Evolutionary conservation across 1,139 yeast species (phyloP).

Genomic region (Pichia sp.): DNA sequence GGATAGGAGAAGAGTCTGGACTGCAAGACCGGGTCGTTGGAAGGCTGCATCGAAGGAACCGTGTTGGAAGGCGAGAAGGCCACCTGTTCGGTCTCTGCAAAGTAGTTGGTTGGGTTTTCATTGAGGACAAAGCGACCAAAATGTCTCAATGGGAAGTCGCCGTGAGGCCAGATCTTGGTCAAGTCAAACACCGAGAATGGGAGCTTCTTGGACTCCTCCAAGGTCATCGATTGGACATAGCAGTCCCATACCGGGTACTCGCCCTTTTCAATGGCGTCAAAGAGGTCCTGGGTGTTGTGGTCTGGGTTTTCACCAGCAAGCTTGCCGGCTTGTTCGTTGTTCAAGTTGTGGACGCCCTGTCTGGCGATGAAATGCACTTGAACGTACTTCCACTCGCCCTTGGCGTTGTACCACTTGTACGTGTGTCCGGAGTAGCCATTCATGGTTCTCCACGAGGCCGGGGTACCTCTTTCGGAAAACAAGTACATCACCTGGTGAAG

Average conservation of each 20-base stretch:
- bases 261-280: constrained; percentile 53
- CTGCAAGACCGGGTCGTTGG: constrained; percentile 85
- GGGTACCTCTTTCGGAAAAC: constrained; percentile 73
- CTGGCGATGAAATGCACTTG: constrained; percentile 62
- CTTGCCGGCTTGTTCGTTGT: constrained; percentile 53
- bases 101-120: constrained; percentile 72
- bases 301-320: constrained; percentile 62
- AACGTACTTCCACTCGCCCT: constrained; percentile 62
- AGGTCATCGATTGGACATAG: constrained; percentile 70
- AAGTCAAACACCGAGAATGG: constrained; percentile 62
- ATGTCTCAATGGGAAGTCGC: constrained; percentile 68
- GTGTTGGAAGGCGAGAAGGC: constrained; percentile 82
- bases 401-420: constrained; percentile 61
- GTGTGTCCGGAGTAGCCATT: constrained; percentile 77
- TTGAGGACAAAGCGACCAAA: constrained; percentile 68
- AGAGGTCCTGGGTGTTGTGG: constrained; percentile 54
- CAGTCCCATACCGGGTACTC: constrained; percentile 62
- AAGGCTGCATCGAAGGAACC: constrained; percentile 78
- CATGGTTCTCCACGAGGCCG: constrained; percentile 60
- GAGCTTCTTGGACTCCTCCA: constrained; percentile 58
- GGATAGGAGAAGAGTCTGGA: constrained; percentile 81
- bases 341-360: constrained; percentile 57
- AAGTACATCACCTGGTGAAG: constrained; percentile 60
- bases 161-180: constrained; percentile 80
- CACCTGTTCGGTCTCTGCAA: constrained; percentile 78